Evolutionary conservation across 2,329 filamentous ascomycete genomes (phyloP), one percentile per base, ranked within the genome.

Genomic region (Talaromyces sp.): DNA sequence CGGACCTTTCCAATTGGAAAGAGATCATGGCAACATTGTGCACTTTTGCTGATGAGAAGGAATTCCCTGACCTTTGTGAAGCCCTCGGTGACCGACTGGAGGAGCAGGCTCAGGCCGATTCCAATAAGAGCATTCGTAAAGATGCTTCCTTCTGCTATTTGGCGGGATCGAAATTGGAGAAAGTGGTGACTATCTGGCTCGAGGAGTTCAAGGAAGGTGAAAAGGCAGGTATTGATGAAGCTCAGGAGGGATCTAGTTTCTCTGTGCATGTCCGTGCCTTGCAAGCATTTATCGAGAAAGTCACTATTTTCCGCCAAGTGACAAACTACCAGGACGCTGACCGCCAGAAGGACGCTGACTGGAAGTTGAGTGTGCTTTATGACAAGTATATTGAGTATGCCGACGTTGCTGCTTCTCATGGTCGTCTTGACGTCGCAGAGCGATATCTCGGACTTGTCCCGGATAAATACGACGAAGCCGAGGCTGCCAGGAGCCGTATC

Each of bases 371-470:
- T 43, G 84, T 89, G 2, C 82, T 99, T 62, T 99, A 99, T 78
- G 89, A 93, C 76, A 97, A 97, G 80, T 99, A 99, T 75, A 89
- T 91, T 33, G 95, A 99, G 80, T 99, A 98, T 76, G 94, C 95
- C 14, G 94, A 99, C 75, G 93, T 99, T 69, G 88, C 96, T 65
- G 93, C 95, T 56, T 88, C 92, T 7, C 92, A 97, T 73, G 95
- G 96, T 13, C 91, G 96, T 72, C 82, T 99, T 62, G 84, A 88
- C 37, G 87, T 93, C 70, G 96, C 95, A 5, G 90, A 97, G 79
- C 93, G 91, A 76, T 99, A 99, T 74, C 86, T 99, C 47, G 87
- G 93, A 73, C 87, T 99, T 62, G 84, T 99, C 54, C 95, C 95
- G 16, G 81, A 85, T 47, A 88, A 89, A 69, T 97, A 96, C 75